Evolutionary conservation across 2,329 filamentous ascomycete species (phyloP), one percentile per base, ranked within the genome.

Genomic region (Daldinia sp.): DNA sequence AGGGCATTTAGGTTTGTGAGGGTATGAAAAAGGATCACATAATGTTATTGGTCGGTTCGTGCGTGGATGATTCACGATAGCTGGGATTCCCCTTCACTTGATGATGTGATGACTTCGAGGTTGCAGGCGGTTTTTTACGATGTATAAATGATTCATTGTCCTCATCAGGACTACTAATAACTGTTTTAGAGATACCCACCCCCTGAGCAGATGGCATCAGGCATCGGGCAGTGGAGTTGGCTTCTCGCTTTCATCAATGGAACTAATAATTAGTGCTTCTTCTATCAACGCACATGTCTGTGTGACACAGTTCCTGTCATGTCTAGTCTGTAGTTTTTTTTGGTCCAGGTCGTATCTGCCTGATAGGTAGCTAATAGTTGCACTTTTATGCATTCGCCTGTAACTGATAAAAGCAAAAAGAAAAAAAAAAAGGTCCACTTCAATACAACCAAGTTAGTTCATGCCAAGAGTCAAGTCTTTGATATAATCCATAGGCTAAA

Each of bases 61-160:
- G 69, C 65, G 63, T 65, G 73, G 62, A 73, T 54, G 67, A 65
- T 59, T 61, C 65, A 72, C 67, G 64, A 71, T 55, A 63, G 63
- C 26, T 65, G 62, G 63, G 65, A 50, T 67, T 70, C 46, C 30
- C 63, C 26, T 72, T 72, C 54, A 63, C 70, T 72, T 70, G 54
- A 73, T 51, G 69, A 74, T 60, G 67, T 54, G 67, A 71, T 67
- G 72, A 75, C 57, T 63, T 63, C 41, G 65, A 75, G 66, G 66
- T 65, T 72, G 55, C 67, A 65, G 69, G 60, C 51, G 69, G 61
- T 67, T 67, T 72, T 75, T 73, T 74, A 77, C 65, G 72, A 77
- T 77, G 76, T 77, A 77, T 76, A 74, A 75, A 76, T 73, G 75
- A 74, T 57, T 72, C 70, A 60, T 64, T 59, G 75, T 75, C 72